phyloP scores from a whole-genome alignment of 192 early-diverging fungal genomes.

The Rhizophagus sp. region DNA sequence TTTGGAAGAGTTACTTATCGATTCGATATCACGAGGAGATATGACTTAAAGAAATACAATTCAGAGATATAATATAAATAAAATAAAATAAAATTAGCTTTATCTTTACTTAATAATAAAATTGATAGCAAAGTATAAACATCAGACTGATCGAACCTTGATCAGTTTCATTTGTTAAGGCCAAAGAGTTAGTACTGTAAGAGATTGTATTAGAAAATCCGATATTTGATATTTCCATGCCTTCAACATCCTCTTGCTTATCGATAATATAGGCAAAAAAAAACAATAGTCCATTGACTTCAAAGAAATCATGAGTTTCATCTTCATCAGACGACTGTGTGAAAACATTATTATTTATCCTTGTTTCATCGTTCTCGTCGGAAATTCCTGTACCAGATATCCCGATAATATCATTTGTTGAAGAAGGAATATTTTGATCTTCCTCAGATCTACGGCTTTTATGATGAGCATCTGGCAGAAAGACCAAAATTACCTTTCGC shows the following conservation, averaged over 20 bases:
- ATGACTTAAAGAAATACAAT: background rate
- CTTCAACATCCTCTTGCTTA: background rate
- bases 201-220: background rate
- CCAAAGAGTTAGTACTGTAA: background rate
- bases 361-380: conserved; percentile 34
- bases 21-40: conserved; percentile 10
- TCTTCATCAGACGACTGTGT: conserved; percentile 46
- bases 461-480: conserved; percentile 60
- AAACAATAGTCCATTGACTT: conserved; percentile 81
- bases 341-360: background rate
- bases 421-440: conserved; percentile 30
- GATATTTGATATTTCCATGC: background rate
- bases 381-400: conserved; percentile 32
- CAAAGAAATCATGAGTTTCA: conserved; percentile 61
- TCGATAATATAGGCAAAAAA: conserved; percentile 70
- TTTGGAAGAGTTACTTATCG: conserved; percentile 26
- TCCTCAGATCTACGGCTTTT: conserved; percentile 30
- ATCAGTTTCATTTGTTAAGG: background rate
- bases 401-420: background rate
- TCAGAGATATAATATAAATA: background rate
- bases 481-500: conserved; percentile 75
- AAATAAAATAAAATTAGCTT: background rate
- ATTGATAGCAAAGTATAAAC: conserved; percentile 16
- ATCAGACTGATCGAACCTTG: background rate
- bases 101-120: background rate